Evolutionary conservation across 768 basidiomycete genomes (phyloP), one percentile per base, ranked within the genome.

Genomic region (Sutorius australiensis): DNA sequence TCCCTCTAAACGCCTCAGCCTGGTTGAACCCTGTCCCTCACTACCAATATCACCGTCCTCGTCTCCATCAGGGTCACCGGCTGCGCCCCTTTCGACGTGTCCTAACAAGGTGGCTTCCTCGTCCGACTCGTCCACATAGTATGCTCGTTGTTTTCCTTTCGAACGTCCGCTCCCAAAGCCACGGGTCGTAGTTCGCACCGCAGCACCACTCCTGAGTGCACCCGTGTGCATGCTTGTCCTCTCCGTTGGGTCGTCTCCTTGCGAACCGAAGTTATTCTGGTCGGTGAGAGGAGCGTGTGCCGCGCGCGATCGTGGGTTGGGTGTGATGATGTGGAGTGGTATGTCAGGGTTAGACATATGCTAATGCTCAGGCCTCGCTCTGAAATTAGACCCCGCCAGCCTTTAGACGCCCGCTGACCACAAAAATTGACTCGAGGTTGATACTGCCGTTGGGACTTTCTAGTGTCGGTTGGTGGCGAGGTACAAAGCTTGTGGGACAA

Each of bases 111-210:
- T 75, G 3, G 75, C 79, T 58, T 80, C 79, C 61, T 87, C 87
- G 57, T 86, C 85, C 1, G 80, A 79, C 50, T 84, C 80, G 63
- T 86, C 84, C 17, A 69, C 67, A 60, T 87, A 87, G 53, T 72
- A 72, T 59, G 82, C 80, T n/a, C 74, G 74, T 61, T 76, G 73
- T 57, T 71, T 75, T 41, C 71, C 70, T 49, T 63, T 63, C 27
- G 45, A 56, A 14, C 53, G 64, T 4, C 50, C 55, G 27, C 40
- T 24, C 17, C 45, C 54, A 13, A 67, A 58, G 21, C 27, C 61
- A 41, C 55, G 60, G 28, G 53, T 45, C 6, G 55, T 34, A 6
- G 66, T 47, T 17, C 66, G 62, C 12, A 61, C 60, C n/a, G 74
- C 61, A 19, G 72, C 69, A 19, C 71, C 66, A 46, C 69, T 70